These are phyloP conservation scores for Mycena albidolilacea DNA, from an alignment of 768 basidiomycete genomes.

Conservation along the genomic window DNA sequence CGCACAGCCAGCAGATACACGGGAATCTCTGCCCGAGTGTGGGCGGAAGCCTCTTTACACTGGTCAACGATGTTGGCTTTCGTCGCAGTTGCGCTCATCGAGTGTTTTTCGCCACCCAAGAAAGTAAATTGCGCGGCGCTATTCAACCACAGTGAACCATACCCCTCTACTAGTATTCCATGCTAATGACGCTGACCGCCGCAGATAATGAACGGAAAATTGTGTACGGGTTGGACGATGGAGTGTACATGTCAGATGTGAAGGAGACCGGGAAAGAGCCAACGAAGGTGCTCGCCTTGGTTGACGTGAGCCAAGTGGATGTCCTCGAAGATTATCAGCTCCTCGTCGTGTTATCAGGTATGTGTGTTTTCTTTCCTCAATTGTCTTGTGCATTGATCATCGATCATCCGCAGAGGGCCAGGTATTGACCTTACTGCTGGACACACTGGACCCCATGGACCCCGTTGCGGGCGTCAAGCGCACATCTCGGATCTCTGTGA, in stretches of 20 bases:
- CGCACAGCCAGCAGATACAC: too few relatives aligned
- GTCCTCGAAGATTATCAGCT: constrained; percentile 96
- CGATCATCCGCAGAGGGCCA: constrained; percentile 77
- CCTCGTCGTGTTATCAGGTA: constrained; percentile 96
- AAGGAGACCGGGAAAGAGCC: constrained; percentile 86
- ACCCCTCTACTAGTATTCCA: constrained; percentile 18
- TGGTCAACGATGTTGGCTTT: constrained; percentile 64
- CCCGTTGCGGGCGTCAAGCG: constrained; percentile 92
- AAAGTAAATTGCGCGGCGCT: constrained; percentile 94
- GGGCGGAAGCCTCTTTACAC: too few relatives aligned
- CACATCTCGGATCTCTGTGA: constrained; percentile 93
- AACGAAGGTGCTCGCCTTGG: constrained; percentile 88
- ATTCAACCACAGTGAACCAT: constrained; percentile 71
- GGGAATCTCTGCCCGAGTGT: too few relatives aligned
- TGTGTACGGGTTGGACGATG: constrained; percentile 97
- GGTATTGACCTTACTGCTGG: constrained; percentile 96
- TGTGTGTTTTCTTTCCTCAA: background rate
- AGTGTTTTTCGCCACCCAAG: constrained; percentile 90
- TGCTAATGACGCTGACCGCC: constrained; percentile 13
- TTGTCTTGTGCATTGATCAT: constrained; percentile 4
- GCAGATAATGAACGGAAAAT: constrained; percentile 86
- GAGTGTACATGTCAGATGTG: constrained; percentile 94
- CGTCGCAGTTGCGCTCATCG: constrained; percentile 86
- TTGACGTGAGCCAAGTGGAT: constrained; percentile 96
- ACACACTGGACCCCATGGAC: constrained; percentile 91